Evolutionary conservation across 768 basidiomycete species (phyloP), one percentile per base, ranked within the genome.

Genomic region (Nevesoporus exiguus): DNA sequence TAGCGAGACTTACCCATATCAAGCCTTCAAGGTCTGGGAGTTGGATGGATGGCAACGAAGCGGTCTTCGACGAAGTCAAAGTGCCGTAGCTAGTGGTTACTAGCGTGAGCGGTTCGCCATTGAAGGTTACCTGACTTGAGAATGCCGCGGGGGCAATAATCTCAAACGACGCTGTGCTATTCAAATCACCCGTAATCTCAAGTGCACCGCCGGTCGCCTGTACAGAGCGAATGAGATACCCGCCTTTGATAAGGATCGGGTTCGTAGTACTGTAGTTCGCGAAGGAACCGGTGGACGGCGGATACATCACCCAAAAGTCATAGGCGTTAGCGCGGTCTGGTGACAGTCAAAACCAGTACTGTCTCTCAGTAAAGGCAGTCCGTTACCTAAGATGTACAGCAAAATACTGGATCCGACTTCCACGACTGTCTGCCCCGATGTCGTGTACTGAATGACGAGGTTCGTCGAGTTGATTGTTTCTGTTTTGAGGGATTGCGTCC

Each of bases 291-390:
- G 62, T 57, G 11, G 73, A 65, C 1, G 74, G 77, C 0, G 58
- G 62, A 49, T 80, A 73, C 55, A 80, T 65, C 29, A 78, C 73
- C 79, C 80, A 80, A 62, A 78, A 79, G 51, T 78, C 69, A 53
- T 80, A 80, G 5, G 80, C 80, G 31, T 71, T 77, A 37, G 67
- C 64, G 34, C 77, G 78, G 60, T 81, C 80, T 80, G 47, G 43
- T 7, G 9, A 36, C n/a, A 21, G 27, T 66, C 24, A 51, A 27
- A 41, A 47, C 27, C 6, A 55, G 22, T 19, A 24, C 9, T 14
- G n/a, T 25, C 15, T 24, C 41, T 36, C 41, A 19, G 42, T 17
- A 42, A 51, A 37, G 25, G 39, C 2, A 41, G 42, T 15, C 1
- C 11, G 71, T 52, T 47, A 76, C 79, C 79, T 43, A 80, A 58